Evolutionary conservation across 139 green algal genomes (phyloP).

Genomic region (Haematococcus lacustris): DNA sequence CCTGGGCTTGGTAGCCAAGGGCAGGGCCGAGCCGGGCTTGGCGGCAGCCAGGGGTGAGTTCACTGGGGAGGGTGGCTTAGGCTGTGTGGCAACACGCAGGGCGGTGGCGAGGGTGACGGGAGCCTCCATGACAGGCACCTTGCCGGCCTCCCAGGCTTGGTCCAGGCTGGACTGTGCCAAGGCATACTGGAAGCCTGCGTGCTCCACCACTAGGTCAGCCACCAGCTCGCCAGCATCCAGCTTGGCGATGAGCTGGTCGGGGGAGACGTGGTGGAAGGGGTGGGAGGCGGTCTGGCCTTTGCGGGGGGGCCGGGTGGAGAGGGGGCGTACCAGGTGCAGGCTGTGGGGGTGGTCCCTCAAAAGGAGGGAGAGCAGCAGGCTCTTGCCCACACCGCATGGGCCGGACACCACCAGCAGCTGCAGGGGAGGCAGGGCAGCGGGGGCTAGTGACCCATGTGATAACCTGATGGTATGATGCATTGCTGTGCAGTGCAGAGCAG

Average conservation of each 20-base stretch:
- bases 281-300: slow-evolving; percentile 10
- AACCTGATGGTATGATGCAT: no score
- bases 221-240: slow-evolving; percentile 3
- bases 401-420: slow-evolving; percentile 43
- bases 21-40: background rate
- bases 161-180: slow-evolving; percentile 15
- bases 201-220: background rate
- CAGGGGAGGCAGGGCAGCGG: background rate
- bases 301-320: slow-evolving; percentile 21
- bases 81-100: background rate
- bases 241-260: background rate
- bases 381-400: slow-evolving; percentile 32
- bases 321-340: slow-evolving; percentile 19
- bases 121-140: slow-evolving; percentile 36
- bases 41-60: background rate
- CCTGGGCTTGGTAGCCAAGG: background rate
- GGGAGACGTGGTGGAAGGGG: background rate
- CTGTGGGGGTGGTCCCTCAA: slow-evolving; percentile 19
- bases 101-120: slow-evolving; percentile 26
- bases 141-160: slow-evolving; percentile 17
- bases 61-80: background rate
- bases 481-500: background rate
- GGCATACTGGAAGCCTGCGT: slow-evolving; percentile 24
- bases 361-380: slow-evolving; percentile 26
- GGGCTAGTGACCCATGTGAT: background rate